A percentile compares a stretch with the other conserved stretches of the same genome.
Conservation (phyloP, 2,329 filamentous ascomycete species). For the Thelonectria discophora region DNA sequence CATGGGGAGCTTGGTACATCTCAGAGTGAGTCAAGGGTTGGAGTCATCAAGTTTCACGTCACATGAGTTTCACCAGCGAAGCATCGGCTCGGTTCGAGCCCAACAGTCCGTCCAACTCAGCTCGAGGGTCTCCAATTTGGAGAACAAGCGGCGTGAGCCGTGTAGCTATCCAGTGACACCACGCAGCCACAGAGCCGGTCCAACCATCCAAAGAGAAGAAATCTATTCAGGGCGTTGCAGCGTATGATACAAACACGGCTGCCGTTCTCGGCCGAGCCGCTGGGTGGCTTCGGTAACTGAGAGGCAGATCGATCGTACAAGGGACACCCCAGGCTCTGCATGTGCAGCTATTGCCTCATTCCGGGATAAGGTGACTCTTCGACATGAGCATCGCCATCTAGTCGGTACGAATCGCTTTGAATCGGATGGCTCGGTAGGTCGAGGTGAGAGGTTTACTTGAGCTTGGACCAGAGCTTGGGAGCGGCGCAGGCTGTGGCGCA, state of each 20-base stretch:
- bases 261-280: constrained; percentile 30
- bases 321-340: constrained; percentile 25
- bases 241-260: constrained; percentile 45
- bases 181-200: constrained; percentile 1
- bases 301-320: constrained; percentile 41
- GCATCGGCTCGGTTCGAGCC: neutral
- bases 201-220: constrained; percentile 34
- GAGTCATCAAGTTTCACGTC: neutral
- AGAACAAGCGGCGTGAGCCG: neutral
- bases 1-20: constrained; percentile 71
- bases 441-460: constrained; percentile 74
- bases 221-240: constrained; percentile 46
- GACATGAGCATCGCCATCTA: constrained; percentile 37
- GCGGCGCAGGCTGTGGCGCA: constrained; percentile 93
- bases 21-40: constrained; percentile 82
- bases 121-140: neutral
- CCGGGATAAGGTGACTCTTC: constrained; percentile 38
- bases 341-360: constrained; percentile 34
- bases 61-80: neutral
- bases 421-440: constrained; percentile 27
- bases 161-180: neutral
- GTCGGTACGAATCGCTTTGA: constrained; percentile 34
- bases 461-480: constrained; percentile 91
- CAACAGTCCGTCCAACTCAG: neutral
- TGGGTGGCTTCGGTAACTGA: constrained; percentile 31